Base-by-base conservation (phyloP, 805 yeast genomes). In the Candida insectorum region DNA sequence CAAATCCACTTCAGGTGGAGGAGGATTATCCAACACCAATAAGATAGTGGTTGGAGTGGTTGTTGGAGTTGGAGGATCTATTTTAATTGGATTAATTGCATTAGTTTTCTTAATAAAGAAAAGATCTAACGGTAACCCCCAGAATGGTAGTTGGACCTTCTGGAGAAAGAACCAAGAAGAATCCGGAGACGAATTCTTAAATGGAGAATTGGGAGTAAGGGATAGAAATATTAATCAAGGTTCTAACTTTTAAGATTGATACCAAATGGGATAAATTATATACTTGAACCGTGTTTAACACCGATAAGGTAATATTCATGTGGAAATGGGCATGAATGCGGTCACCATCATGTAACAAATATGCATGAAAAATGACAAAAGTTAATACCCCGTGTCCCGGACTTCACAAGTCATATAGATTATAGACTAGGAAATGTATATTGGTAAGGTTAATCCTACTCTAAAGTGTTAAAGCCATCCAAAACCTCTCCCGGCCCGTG, bases 141-240 rank as follows among this genome's bases (percentile, higher is more conserved):
- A 56, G 20, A 49, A 47, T 27, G 56, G 64, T 6, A 63, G 69
- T 16, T 67, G 73, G 73, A 67, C 73, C 3, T 67, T 67, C 58
- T 67, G 73, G 73, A 58, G 71, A 49, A 65, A 63, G 54, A 58
- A 60, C 35, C 71, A 63, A 44, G 65, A 67, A 51, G 63, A 58
- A 14, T 54, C 56, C 20, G 57, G 55, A 19, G 68, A 66, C 35
- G 65, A 62, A 32, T 65, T 62, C 42, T 61, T 67, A 44, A 64
- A 56, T 39, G 73, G 71, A 5, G 73, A 67, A 45, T 59, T 67
- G 44, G 73, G 73, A 22, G 72, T 67, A 9, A 62, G 73, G 44
- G 73, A 67, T 46, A 49, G 73, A 41, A 65, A 65, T 45, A 66
- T 65, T 49, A 67, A 67, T 49, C 71, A 65, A 39, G 73, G 73